phyloP scores from a whole-genome alignment of 1,139 yeast species.

The Diutina ranongensis region DNA sequence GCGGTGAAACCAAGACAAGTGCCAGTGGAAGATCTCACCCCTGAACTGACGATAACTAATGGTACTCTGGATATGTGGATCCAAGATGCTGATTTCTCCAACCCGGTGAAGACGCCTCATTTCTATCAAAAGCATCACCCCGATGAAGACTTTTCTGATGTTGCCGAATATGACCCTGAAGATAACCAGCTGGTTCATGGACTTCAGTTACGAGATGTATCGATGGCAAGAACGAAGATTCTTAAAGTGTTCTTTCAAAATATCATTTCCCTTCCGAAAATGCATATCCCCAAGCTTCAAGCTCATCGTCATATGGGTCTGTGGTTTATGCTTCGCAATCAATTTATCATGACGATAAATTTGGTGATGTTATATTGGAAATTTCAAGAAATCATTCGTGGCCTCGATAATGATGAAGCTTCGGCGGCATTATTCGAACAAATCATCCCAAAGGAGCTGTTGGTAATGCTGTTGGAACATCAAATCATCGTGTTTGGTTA shows the following conservation, averaged over 20 bases:
- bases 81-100: background rate
- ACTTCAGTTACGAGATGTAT: constrained; percentile 11
- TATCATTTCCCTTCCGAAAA: constrained; percentile 21
- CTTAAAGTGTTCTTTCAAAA: constrained; percentile 18
- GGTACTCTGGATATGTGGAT: constrained; percentile 1
- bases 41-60: background rate
- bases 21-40: background rate
- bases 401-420: background rate
- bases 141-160: constrained; percentile 24
- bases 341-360: constrained; percentile 13
- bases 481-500: constrained; percentile 22
- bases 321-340: constrained; percentile 31
- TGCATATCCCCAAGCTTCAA: constrained; percentile 25
- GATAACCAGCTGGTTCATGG: constrained; percentile 12
- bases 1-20: constrained; percentile 7
- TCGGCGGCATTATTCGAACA: background rate
- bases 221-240: constrained; percentile 15
- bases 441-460: constrained; percentile 3
- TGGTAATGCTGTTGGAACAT: constrained; percentile 21
- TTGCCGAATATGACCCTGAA: constrained; percentile 13
- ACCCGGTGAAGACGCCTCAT: constrained; percentile 17
- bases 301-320: constrained; percentile 33
- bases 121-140: constrained; percentile 19
- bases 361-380: constrained; percentile 20
- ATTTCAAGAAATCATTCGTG: constrained; percentile 14